phyloP scores from a whole-genome alignment of 192 early-diverging fungal genomes.

The Podila verticillata region DNA sequence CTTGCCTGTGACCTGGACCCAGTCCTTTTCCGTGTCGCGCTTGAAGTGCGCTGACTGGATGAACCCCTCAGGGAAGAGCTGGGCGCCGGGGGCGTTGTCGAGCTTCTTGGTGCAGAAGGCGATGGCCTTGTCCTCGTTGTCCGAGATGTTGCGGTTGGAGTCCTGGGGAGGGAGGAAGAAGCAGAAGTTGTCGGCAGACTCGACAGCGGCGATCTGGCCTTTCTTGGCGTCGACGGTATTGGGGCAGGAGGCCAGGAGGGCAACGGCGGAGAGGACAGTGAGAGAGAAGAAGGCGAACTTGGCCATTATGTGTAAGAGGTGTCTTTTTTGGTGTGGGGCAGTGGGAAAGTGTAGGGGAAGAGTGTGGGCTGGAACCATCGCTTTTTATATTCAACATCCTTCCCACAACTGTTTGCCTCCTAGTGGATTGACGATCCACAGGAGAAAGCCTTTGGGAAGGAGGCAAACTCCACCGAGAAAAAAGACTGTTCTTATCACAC shows the following conservation, averaged over 20 bases:
- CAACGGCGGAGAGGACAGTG: neutral
- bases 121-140: constrained; percentile 52
- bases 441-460: no score
- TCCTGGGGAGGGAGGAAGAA: constrained; percentile 19
- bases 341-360: no score
- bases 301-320: no score
- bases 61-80: constrained; percentile 45
- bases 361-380: no score
- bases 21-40: constrained; percentile 30
- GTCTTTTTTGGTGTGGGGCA: no score
- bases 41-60: constrained; percentile 54
- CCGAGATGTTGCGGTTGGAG: constrained; percentile 30
- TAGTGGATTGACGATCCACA: no score
- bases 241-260: neutral
- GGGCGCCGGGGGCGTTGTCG: constrained; percentile 46
- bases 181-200: constrained; percentile 5
- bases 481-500: no score
- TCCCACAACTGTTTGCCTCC: no score
- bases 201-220: constrained; percentile 12
- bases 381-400: no score
- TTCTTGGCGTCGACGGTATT: neutral
- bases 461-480: no score
- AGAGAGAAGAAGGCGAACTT: neutral
- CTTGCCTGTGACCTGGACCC: constrained; percentile 61
- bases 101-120: constrained; percentile 52